phyloP scores from a whole-genome alignment of 2,329 filamentous ascomycete species.

The Fusarium sp. region DNA sequence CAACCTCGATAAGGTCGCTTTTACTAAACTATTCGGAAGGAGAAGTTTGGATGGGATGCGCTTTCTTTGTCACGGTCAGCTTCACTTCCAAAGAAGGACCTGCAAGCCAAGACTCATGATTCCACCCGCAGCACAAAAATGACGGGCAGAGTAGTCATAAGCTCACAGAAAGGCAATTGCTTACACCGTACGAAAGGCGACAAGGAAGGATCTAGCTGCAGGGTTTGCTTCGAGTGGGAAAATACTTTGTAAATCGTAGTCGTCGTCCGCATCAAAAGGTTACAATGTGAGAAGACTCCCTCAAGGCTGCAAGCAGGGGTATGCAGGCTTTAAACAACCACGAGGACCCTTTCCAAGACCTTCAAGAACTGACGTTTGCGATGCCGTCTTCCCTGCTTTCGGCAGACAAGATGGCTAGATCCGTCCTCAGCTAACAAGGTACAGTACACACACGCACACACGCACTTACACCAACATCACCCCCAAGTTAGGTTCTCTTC shows the following conservation, averaged over 20 bases:
- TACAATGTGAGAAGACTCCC: constrained; percentile 29
- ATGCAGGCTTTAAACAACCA: constrained; percentile 39
- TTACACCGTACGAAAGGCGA: constrained; percentile 24
- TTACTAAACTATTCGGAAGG: constrained; percentile 5
- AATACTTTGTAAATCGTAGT: constrained; percentile 29
- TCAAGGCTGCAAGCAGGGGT: constrained; percentile 34
- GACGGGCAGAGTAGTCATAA: background rate
- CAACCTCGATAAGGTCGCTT: constrained; percentile 2
- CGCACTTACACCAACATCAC: constrained; percentile 24
- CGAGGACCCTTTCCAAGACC: constrained; percentile 13
- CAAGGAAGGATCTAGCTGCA: constrained; percentile 22
- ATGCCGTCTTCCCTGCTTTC: constrained; percentile 40
- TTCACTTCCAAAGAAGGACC: constrained; percentile 2
- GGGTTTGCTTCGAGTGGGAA: constrained; percentile 7
- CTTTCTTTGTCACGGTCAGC: constrained; percentile 37
- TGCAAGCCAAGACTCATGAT: background rate
- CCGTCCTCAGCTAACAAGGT: constrained; percentile 2
- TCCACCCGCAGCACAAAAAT: background rate
- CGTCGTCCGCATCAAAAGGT: constrained; percentile 10
- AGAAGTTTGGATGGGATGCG: constrained; percentile 4
- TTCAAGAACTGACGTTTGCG: constrained; percentile 43
- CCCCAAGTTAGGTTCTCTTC: background rate
- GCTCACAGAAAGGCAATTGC: constrained; percentile 2
- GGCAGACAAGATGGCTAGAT: background rate
- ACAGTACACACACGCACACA: background rate